A percentile compares a stretch with the other conserved stretches of the same genome.
Conservation (phyloP, 2,329 filamentous ascomycete species). For the Dendryphion nanum region DNA sequence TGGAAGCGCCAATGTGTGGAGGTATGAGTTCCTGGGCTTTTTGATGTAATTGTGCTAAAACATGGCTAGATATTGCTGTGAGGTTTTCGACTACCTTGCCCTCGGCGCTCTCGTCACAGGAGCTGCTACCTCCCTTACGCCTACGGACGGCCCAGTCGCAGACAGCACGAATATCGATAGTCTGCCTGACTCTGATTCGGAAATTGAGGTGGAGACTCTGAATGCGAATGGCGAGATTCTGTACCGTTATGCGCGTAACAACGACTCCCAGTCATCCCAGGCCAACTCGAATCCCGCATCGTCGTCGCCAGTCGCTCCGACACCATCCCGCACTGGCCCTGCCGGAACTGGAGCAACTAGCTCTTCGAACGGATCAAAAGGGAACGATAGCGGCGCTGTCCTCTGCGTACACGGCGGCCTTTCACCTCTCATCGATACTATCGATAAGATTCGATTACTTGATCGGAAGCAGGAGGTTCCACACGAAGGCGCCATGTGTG, state of each 20-base stretch:
- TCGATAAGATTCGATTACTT: constrained; percentile 92
- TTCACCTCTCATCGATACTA: constrained; percentile 84
- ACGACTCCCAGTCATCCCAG: constrained; percentile 38
- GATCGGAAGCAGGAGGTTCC: constrained; percentile 92
- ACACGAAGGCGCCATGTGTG: constrained; percentile 98
- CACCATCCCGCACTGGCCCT: constrained; percentile 51
- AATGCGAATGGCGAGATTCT: constrained; percentile 80
- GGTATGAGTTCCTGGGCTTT: constrained; percentile 42
- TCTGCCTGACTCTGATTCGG: constrained; percentile 58
- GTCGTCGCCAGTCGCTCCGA: constrained; percentile 38
- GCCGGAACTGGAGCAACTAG: constrained; percentile 78
- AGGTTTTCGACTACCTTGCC: constrained; percentile 95
- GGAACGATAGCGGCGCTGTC: constrained; percentile 67
- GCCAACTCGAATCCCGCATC: constrained; percentile 32
- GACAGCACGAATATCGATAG: constrained; percentile 51
- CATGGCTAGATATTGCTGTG: constrained; percentile 64
- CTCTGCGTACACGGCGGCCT: constrained; percentile 95
- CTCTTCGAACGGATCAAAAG: constrained; percentile 55
- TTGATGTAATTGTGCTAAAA: neutral
- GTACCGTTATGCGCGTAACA: constrained; percentile 62
- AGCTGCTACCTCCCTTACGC: constrained; percentile 65
- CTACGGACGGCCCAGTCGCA: constrained; percentile 54
- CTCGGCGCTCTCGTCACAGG: constrained; percentile 89
- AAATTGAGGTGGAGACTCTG: constrained; percentile 90
- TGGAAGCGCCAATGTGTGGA: constrained; percentile 94